Conservation (phyloP, 1,284 basidiomycete genomes). For the Tremellales sp. region DNA sequence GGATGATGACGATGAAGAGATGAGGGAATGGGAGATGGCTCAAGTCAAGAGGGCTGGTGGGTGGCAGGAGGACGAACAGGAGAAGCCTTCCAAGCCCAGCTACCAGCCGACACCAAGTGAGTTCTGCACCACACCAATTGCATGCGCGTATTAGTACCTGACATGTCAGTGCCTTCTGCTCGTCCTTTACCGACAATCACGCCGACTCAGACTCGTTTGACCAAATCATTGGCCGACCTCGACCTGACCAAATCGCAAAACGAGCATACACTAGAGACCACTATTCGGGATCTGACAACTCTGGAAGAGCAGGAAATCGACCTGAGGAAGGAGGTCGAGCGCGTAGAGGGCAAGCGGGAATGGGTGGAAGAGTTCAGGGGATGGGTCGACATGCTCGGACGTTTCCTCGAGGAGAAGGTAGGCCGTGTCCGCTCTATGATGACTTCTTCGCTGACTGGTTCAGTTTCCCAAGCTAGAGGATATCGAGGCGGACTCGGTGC, state of each 20-base stretch:
- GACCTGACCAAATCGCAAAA: slow-evolving; percentile 32
- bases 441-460: slow-evolving; percentile 4
- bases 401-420: slow-evolving; percentile 89
- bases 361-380: slow-evolving; percentile 83
- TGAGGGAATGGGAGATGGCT: slow-evolving; percentile 82
- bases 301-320: slow-evolving; percentile 72
- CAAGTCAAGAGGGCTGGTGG: slow-evolving; percentile 69
- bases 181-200: slow-evolving; percentile 60
- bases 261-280: slow-evolving; percentile 39
- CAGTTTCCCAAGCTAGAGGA: slow-evolving; percentile 79
- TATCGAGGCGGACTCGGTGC: slow-evolving; percentile 74
- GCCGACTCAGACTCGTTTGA: slow-evolving; percentile 65
- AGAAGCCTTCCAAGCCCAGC: slow-evolving; percentile 41
- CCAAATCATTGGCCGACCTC: slow-evolving; percentile 59
- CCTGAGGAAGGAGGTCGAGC: slow-evolving; percentile 70
- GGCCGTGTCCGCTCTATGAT: slow-evolving; percentile 7
- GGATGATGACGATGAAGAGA: slow-evolving; percentile 73
- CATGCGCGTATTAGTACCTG: slow-evolving; percentile 44
- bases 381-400: slow-evolving; percentile 81
- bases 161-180: slow-evolving; percentile 53
- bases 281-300: slow-evolving; percentile 61
- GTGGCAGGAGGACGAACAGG: slow-evolving; percentile 17
- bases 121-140: slow-evolving; percentile 31
- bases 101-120: slow-evolving; percentile 75
- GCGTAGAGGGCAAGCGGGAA: slow-evolving; percentile 73